Evolutionary conservation across 2,329 filamentous ascomycete genomes (phyloP).

Genomic region (Bipolaris gigantea): DNA sequence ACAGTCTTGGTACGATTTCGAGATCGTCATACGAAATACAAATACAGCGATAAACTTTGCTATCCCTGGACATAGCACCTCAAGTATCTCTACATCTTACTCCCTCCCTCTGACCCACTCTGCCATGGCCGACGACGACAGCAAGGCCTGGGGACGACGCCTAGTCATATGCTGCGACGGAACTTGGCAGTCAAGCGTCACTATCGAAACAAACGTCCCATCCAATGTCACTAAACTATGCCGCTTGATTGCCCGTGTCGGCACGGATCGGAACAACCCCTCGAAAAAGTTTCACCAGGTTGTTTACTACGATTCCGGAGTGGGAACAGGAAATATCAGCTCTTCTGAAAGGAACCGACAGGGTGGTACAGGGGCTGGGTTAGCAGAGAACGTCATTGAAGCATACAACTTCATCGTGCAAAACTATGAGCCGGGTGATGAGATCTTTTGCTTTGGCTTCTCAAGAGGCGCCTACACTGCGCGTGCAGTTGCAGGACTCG

Average conservation of each 20-base stretch:
- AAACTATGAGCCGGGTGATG: slow-evolving; percentile 54
- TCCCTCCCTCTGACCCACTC: not conserved
- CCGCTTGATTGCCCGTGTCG: slow-evolving; percentile 37
- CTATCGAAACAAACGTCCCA: slow-evolving; percentile 34
- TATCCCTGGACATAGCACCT: not conserved
- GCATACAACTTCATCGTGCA: slow-evolving; percentile 55
- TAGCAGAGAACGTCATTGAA: slow-evolving; percentile 53
- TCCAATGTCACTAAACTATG: slow-evolving; percentile 44
- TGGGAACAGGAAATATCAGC: slow-evolving; percentile 40
- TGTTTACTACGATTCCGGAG: slow-evolving; percentile 43
- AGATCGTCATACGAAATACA: not conserved
- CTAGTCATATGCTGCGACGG: slow-evolving; percentile 44
- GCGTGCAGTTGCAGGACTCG: slow-evolving; percentile 47
- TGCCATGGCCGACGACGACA: slow-evolving; percentile 21
- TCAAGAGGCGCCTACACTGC: slow-evolving; percentile 53
- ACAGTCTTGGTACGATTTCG: slow-evolving; percentile 7
- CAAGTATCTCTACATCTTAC: not conserved
- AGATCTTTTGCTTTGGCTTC: slow-evolving; percentile 53
- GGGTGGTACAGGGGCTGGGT: slow-evolving; percentile 49
- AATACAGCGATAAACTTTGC: not conserved
- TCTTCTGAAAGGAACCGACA: slow-evolving; percentile 31
- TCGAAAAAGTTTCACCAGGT: slow-evolving; percentile 40
- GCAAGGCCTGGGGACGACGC: slow-evolving; percentile 34
- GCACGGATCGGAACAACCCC: slow-evolving; percentile 24
- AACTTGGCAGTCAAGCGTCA: slow-evolving; percentile 43